Conservation (phyloP, 768 basidiomycete species). For the Imleria badia region DNA sequence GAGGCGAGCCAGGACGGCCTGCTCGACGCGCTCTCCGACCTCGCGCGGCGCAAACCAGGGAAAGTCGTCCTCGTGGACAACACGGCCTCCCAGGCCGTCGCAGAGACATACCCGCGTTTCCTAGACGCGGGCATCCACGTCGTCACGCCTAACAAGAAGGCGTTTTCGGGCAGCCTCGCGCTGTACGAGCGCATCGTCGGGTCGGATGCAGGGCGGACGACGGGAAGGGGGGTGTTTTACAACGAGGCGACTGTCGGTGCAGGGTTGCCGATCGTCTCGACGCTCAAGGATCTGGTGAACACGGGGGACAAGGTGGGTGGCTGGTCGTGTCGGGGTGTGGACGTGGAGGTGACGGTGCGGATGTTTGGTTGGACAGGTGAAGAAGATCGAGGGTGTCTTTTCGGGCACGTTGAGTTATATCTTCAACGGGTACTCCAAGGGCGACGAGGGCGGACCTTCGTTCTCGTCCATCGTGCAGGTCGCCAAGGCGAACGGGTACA, state of each 20-base stretch:
- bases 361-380: constrained; percentile 44
- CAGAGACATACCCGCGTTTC: constrained; percentile 78
- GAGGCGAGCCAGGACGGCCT: constrained; percentile 38
- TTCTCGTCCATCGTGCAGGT: constrained; percentile 90
- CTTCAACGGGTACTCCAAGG: constrained; percentile 92
- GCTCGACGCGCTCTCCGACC: constrained; percentile 40
- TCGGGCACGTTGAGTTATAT: constrained; percentile 98
- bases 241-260: constrained; percentile 96
- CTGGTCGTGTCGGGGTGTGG: not conserved
- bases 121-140: constrained; percentile 78
- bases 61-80: constrained; percentile 85
- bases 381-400: constrained; percentile 96
- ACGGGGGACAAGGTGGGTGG: constrained; percentile 84
- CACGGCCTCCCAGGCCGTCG: constrained; percentile 83
- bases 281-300: constrained; percentile 86
- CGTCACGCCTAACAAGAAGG: constrained; percentile 98
- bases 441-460: constrained; percentile 59
- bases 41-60: constrained; percentile 43
- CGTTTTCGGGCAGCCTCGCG: constrained; percentile 68
- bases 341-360: not conserved
- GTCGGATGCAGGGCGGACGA: constrained; percentile 20
- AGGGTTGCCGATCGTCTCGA: constrained; percentile 88
- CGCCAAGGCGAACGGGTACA: constrained; percentile 93
- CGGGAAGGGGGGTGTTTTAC: constrained; percentile 57
- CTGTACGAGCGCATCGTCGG: constrained; percentile 73